These are phyloP conservation scores for Xylaria sp. DNA, from an alignment of 2,329 filamentous ascomycete genomes.

Conservation along the genomic window DNA sequence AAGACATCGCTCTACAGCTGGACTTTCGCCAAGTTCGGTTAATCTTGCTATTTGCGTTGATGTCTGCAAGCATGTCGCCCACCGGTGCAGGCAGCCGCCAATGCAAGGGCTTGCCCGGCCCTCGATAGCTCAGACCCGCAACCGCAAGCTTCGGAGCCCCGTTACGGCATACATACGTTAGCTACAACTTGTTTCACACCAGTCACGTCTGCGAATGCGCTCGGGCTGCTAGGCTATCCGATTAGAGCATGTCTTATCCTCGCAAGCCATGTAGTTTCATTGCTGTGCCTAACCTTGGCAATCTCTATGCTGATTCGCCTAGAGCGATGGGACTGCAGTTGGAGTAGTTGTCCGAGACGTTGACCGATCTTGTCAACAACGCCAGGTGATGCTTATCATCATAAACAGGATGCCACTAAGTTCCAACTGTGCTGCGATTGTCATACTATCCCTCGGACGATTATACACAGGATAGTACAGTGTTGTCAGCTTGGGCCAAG, in stretches of 20 bases:
- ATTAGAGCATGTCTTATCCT: conserved; percentile 24
- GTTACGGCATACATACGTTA: conserved; percentile 42
- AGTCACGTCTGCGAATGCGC: conserved; percentile 25
- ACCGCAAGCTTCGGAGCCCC: conserved; percentile 45
- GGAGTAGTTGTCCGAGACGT: conserved; percentile 26
- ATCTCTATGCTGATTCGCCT: conserved; percentile 32
- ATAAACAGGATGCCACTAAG: conserved; percentile 13
- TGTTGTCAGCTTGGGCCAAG: conserved; percentile 19
- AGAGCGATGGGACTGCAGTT: conserved; percentile 29
- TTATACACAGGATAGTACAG: conserved; percentile 19
- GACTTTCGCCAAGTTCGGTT: conserved; percentile 43
- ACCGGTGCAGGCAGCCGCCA: conserved; percentile 43
- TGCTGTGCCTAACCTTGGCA: conserved; percentile 23
- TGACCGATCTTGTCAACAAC: conserved; percentile 26
- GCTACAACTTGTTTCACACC: conserved; percentile 34
- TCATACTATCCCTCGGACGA: conserved; percentile 17
- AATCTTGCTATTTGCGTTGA: conserved; percentile 47
- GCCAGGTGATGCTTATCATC: conserved; percentile 22
- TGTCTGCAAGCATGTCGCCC: conserved; percentile 43
- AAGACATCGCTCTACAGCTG: conserved; percentile 29
- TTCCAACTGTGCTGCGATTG: conserved; percentile 11
- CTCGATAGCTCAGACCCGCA: conserved; percentile 27
- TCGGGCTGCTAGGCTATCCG: conserved; percentile 27
- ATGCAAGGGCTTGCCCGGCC: conserved; percentile 31
- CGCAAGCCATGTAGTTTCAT: conserved; percentile 31